A percentile compares a stretch with the other conserved stretches of the same genome.
Evolutionary conservation across 257 asterid species (phyloP).

Genomic region (Euphrasia confusa): DNA sequence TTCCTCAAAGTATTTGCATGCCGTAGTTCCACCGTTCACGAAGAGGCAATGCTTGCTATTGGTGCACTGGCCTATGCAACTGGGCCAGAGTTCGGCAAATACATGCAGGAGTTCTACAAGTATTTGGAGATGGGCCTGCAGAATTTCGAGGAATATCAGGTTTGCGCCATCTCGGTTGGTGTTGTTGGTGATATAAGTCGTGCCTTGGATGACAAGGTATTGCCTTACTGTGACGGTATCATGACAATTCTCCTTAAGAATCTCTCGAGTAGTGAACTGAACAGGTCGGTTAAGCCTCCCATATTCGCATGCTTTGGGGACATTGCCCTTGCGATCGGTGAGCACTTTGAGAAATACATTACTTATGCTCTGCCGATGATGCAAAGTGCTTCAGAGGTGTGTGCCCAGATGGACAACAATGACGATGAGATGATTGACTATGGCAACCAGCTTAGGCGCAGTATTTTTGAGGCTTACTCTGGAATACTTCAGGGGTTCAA

Average conservation of each 20-base stretch:
- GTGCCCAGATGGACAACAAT: constrained; percentile 48
- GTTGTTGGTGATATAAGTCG: constrained; percentile 86
- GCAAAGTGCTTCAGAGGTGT: constrained; percentile 69
- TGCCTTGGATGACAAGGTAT: constrained; percentile 67
- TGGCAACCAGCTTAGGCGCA: constrained; percentile 64
- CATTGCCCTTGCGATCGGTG: constrained; percentile 84
- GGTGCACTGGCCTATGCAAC: constrained; percentile 81
- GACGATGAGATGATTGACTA: constrained; percentile 83
- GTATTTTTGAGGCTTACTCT: constrained; percentile 83
- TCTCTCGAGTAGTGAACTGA: constrained; percentile 59
- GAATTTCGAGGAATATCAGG: constrained; percentile 82
- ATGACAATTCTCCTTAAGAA: constrained; percentile 73
- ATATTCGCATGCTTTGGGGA: constrained; percentile 84
- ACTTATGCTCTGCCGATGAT: constrained; percentile 68
- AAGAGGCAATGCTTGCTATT: constrained; percentile 91
- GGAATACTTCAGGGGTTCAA: constrained; percentile 85
- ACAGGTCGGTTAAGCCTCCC: constrained; percentile 83
- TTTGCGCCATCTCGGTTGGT: constrained; percentile 82
- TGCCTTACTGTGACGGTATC: constrained; percentile 75
- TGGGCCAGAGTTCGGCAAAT: constrained; percentile 62
- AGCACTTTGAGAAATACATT: constrained; percentile 61
- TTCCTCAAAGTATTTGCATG: constrained; percentile 78
- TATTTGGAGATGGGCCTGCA: constrained; percentile 83
- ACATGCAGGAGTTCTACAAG: constrained; percentile 69
- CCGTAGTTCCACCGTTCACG: constrained; percentile 78